Evolutionary conservation across 352 stramenopile species (phyloP), one percentile per base, ranked within the genome.

Genomic region (Globisporangium paddicum): DNA sequence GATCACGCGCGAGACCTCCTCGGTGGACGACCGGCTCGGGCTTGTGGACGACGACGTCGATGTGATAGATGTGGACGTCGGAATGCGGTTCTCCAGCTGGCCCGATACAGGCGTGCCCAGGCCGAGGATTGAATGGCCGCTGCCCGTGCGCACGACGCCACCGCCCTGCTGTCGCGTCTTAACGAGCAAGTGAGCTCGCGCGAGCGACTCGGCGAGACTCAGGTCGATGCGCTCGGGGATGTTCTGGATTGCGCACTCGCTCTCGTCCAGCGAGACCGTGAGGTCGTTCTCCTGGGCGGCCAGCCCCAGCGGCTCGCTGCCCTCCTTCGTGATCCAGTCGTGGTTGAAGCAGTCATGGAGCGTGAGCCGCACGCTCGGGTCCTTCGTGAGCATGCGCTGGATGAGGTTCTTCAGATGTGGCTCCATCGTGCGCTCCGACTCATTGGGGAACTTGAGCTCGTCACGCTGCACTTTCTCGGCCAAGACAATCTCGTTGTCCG

Each of bases 301-400:
- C 14, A 82, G 37, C 21, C 72, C 65, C 32, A 94, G 74, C 13
- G 87, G 85, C n/a, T 97, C 87, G 21, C 85, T 95, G 16, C 90
- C 90, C 70, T 97, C 90, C n/a, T 96, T 91, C 9, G 90, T 97
- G 55, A 90, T 86, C 90, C 90, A 97, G 53, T 97, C 90, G 64
- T 97, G 90, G 18, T 74, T 83, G 62, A 97, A 96, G 44, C 89
- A 89, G 18, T 95, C 83, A 18, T 75, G 77, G 6, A 97, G 56
- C 16, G 79, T 76, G 49, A 94, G 90, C 18, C 90, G 79, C n/a
- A 89, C 63, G 1, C 75, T 72, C 25, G 88, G 87, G 55, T 96
- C 82, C 52, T 97, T 96, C 0, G 86, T 93, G 10, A 97, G 74
- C 87, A 97, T 96, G n/a, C 82, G 83, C 56, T 92, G 77, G 25